Percentiles rank a stretch among this genome's conserved stretches.
Evolutionary conservation across 2,329 filamentous ascomycete genomes (phyloP).

Genomic region (Diaporthe ampelina): DNA sequence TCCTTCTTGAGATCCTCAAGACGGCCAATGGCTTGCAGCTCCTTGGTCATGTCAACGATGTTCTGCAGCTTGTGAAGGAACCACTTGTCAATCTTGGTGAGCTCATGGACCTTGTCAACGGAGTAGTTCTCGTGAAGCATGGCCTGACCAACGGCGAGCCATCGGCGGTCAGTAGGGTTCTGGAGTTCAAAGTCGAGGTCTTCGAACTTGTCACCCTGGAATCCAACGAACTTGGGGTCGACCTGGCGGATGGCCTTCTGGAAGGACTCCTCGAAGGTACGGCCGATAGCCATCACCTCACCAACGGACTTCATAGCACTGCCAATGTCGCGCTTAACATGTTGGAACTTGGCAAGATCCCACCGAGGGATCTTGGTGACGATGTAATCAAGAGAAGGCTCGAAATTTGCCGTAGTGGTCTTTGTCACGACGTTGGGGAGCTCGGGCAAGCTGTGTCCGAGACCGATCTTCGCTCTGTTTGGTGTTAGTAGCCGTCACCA

Average conservation of each 20-base stretch:
- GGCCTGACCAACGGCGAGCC: conserved; percentile 96
- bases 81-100: conserved; percentile 99
- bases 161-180: conserved; percentile 96
- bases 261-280: conserved; percentile 98
- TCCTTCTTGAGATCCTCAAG: conserved; percentile 90
- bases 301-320: conserved; percentile 99
- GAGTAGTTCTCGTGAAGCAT: conserved; percentile 98
- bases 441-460: conserved; percentile 94
- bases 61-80: conserved; percentile 99
- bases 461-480: conserved; percentile 85
- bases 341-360: conserved; percentile 99
- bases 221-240: conserved; percentile 90
- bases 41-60: conserved; percentile 89
- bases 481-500: background rate
- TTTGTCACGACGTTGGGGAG: conserved; percentile 98
- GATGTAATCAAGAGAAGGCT: conserved; percentile 96
- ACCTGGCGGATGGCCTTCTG: conserved; percentile 99
- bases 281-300: conserved; percentile 99
- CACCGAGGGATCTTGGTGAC: conserved; percentile 99
- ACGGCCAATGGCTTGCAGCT: conserved; percentile 86
- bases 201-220: conserved; percentile 96
- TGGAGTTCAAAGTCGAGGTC: conserved; percentile 90
- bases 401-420: conserved; percentile 98
- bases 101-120: conserved; percentile 90
- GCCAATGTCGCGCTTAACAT: conserved; percentile 97